Evolutionary conservation across 2,329 filamentous ascomycete species (phyloP), one percentile per base, ranked within the genome.

Genomic region (Corinectria fuckeliana): DNA sequence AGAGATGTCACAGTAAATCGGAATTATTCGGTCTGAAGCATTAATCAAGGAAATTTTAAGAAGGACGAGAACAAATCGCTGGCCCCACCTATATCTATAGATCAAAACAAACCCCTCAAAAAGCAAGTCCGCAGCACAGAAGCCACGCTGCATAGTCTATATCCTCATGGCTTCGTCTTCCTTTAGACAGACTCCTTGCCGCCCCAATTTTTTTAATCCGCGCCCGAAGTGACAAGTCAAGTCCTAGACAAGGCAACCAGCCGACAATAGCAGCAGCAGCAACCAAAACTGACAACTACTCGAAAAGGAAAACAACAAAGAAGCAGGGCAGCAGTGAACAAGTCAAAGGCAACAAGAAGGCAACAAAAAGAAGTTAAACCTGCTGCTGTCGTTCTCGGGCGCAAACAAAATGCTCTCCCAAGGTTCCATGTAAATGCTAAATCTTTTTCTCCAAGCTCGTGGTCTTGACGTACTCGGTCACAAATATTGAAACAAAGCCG

Each of bases 121-220:
- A 58, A 10, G 11, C 32, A 60, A 56, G 18, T 45, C 42, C 34
- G 26, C 28, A 54, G 45, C 23, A 41, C 39, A 49, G 50, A 55
- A 67, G 42, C 54, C 21, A 59, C 23, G 38, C 42, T 54, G 47
- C 63, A 58, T 51, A 61, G 55, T 69, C 67, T 68, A 64, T 64
- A 68, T 62, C 56, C 45, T 55, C 50, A 44, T 61, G 51, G 61
- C 58, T 58, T 66, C 44, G 36, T 64, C 67, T 66, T 65, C 53
- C 52, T 54, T 60, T 65, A 48, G 34, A 56, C 47, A 58, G 57
- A 69, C 59, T 53, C 65, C 58, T 47, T 56, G 56, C 52, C 66
- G 49, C 48, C 53, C 38, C 65, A 28, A 39, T 60, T 67, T 64
- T 63, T 64, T 39, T 28, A 64, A 54, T 55, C 26, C 32, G n/a